Conservation (phyloP, 371 early-diverging fungal species). For the Mortierella sp. region DNA sequence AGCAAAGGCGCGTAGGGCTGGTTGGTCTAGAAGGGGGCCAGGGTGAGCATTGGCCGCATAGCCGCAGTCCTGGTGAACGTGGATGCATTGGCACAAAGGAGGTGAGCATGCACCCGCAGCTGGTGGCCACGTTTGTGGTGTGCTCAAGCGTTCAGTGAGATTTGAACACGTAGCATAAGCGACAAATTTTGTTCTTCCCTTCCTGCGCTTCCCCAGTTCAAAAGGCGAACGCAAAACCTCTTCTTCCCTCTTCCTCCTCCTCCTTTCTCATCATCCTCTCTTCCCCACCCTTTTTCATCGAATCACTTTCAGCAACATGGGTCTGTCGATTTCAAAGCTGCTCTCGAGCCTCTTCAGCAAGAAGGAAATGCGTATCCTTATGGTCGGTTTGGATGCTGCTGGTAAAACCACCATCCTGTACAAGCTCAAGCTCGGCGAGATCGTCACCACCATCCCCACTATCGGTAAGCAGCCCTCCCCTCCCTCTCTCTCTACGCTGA, state of each 20-base stretch:
- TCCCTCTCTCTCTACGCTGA: conserved; percentile 2
- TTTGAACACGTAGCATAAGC: too few species aligned
- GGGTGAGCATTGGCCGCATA: too few species aligned
- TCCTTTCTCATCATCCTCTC: not conserved
- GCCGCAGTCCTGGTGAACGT: too few species aligned
- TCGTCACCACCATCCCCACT: conserved; percentile 99
- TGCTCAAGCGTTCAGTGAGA: too few species aligned
- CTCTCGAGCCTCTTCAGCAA: conserved; percentile 65
- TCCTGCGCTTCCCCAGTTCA: too few species aligned
- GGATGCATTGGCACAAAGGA: too few species aligned
- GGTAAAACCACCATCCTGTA: conserved; percentile 94
- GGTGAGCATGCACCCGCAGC: too few species aligned
- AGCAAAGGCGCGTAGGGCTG: too few species aligned
- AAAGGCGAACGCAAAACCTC: too few species aligned
- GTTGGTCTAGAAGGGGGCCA: too few species aligned
- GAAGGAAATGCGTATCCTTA: conserved; percentile 91
- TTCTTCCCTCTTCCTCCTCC: not conserved
- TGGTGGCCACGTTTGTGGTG: too few species aligned
- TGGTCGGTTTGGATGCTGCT: conserved; percentile 95
- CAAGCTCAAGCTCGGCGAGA: conserved; percentile 94
- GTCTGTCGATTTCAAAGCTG: conserved; percentile 65
- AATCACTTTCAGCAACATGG: conserved; percentile 51
- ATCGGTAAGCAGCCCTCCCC: conserved; percentile 65
- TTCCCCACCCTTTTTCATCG: conserved; percentile 4
- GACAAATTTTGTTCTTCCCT: too few species aligned